Percentiles rank a stretch among this genome's conserved stretches.
phyloP scores from a whole-genome alignment of 73 alveolate species.

The Paramecium sexaurelia region DNA sequence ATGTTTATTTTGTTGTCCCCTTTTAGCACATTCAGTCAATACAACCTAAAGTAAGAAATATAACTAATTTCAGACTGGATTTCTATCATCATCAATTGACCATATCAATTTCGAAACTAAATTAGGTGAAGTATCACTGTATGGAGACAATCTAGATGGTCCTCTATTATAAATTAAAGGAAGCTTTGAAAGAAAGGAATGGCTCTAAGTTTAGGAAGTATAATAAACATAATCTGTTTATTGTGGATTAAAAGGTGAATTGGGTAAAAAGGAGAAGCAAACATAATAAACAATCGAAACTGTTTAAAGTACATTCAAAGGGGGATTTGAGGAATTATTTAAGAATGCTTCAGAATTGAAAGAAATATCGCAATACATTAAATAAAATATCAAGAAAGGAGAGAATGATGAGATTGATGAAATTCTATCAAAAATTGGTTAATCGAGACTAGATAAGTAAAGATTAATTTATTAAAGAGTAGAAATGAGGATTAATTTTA shows the following conservation, averaged over 20 bases:
- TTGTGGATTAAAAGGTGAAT: neutral
- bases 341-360: neutral
- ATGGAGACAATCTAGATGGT: neutral
- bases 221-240: neutral
- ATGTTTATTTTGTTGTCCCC: neutral
- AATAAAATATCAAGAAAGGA: neutral
- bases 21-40: neutral
- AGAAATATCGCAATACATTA: neutral
- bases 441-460: conserved; percentile 2
- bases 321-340: conserved; percentile 33
- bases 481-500: neutral
- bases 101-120: neutral
- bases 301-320: neutral
- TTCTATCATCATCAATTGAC: conserved; percentile 1
- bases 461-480: neutral
- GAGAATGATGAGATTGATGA: conserved; percentile 17
- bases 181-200: neutral
- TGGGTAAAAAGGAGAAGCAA: neutral
- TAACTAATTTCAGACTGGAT: neutral
- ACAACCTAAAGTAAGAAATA: neutral
- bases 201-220: neutral
- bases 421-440: neutral
- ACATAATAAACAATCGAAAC: neutral
- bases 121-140: neutral
- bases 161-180: neutral